phyloP scores from a whole-genome alignment of 2,329 filamentous ascomycete species.

The Annulohypoxylon truncatum region DNA sequence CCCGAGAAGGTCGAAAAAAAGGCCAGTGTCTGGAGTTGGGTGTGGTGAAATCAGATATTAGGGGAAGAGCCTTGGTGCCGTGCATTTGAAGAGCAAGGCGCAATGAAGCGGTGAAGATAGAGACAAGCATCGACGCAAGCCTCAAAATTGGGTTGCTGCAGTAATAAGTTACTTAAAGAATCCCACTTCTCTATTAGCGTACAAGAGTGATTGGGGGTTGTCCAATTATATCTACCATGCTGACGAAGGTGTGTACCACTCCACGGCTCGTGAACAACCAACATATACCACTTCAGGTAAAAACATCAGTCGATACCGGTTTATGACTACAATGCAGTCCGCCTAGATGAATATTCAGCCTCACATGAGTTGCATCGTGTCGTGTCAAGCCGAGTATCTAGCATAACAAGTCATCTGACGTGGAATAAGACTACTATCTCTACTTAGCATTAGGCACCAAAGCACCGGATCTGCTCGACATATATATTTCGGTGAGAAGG shows the following conservation, averaged over 20 bases:
- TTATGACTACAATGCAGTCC: neutral
- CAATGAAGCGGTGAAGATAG: constrained; percentile 32
- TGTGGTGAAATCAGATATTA: constrained; percentile 29
- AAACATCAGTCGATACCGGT: constrained; percentile 11
- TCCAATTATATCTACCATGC: constrained; percentile 28
- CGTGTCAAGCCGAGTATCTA: constrained; percentile 5
- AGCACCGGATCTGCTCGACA: neutral
- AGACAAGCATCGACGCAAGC: constrained; percentile 11
- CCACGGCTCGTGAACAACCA: constrained; percentile 21
- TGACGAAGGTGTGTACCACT: constrained; percentile 20
- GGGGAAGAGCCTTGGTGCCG: constrained; percentile 20
- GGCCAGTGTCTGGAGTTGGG: constrained; percentile 25
- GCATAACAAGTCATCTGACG: neutral
- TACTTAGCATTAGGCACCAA: constrained; percentile 21
- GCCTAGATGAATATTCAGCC: constrained; percentile 3
- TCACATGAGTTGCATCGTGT: constrained; percentile 4
- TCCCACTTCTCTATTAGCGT: constrained; percentile 7
- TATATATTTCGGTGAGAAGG: neutral
- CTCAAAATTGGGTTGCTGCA: constrained; percentile 5
- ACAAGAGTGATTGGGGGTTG: constrained; percentile 4
- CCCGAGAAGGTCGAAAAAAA: constrained; percentile 30
- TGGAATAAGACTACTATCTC: neutral
- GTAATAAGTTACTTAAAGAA: constrained; percentile 10
- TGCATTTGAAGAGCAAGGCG: constrained; percentile 15
- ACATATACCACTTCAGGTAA: constrained; percentile 24